Evolutionary conservation across 2,329 filamentous ascomycete species (phyloP).

Genomic region (Botryotinia calthae): DNA sequence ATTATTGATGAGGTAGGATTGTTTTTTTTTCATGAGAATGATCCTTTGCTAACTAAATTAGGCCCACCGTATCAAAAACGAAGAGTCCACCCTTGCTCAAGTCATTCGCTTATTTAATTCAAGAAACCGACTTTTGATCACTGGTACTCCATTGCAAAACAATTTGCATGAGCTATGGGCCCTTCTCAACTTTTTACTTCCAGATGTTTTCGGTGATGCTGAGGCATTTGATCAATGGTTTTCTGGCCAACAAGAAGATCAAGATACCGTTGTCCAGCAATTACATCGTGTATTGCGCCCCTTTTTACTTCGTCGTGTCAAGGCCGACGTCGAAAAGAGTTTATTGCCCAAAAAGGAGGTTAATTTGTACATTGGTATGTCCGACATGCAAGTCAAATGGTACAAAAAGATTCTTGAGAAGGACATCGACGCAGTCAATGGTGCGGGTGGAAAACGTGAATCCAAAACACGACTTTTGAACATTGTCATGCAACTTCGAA

Average conservation of each 20-base stretch:
- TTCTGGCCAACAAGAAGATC: conserved; percentile 82
- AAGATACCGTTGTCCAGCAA: conserved; percentile 94
- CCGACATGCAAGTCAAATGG: conserved; percentile 98
- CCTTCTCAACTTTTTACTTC: conserved; percentile 93
- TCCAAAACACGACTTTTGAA: conserved; percentile 96
- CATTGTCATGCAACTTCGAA: conserved; percentile 98
- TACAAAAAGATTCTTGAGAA: conserved; percentile 99
- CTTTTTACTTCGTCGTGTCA: conserved; percentile 92
- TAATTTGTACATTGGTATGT: conserved; percentile 97
- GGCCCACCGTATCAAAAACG: conserved; percentile 98
- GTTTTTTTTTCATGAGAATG: neutral
- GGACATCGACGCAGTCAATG: conserved; percentile 98
- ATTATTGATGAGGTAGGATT: conserved; percentile 79
- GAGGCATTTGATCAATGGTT: conserved; percentile 99
- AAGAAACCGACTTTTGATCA: conserved; percentile 90
- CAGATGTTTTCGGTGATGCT: conserved; percentile 94
- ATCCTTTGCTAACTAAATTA: conserved; percentile 26
- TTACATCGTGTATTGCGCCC: conserved; percentile 89
- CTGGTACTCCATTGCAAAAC: conserved; percentile 94
- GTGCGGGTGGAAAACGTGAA: conserved; percentile 91
- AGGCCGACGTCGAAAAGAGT: conserved; percentile 97
- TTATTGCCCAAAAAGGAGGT: conserved; percentile 95
- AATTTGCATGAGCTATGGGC: conserved; percentile 98
- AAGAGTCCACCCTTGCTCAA: conserved; percentile 93
- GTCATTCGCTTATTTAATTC: conserved; percentile 97